Base-by-base conservation (phyloP, 2,329 filamentous ascomycete genomes). In the Phialophora expanda region DNA sequence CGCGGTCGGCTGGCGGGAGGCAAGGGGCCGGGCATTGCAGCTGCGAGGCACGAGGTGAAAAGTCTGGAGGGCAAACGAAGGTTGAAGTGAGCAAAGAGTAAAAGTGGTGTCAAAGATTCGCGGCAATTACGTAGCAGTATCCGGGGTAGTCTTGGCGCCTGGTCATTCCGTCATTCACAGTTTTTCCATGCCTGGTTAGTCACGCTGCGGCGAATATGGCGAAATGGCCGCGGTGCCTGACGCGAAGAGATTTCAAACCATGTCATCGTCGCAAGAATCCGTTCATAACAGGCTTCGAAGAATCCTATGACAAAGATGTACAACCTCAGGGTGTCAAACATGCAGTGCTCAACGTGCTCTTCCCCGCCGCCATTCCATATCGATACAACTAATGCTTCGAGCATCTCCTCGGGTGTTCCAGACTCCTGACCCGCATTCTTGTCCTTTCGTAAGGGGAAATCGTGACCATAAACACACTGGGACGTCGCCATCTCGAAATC, bases 61-160 rank as follows among this genome's bases (percentile, higher is more conserved):
- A 61, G 24, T 22, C 14, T 61, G 30, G 30, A 50, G 12, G 50
- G 48, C 58, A 51, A 32, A 4, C 20, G 26, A 32, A 50, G 57
- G 14, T 51, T 20, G 20, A n/a, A 54, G 28, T 38, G 46, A 61
- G 20, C 38, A 44, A 44, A 44, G 38, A 44, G 38, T 44, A 44
- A 44, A 44, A 61, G 66, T 68, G 59, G 56, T 68, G 66, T 68
- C 66, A 68, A 53, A 34, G 56, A 28, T 41, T 63, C 56, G 48
- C 41, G 61, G 50, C 51, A 38, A 68, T 68, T 68, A 68, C 66
- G 66, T 68, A 68, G 61, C 55, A 56, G 30, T 55, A 64, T 65
- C 64, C 51, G 57, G 51, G 61, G 61, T 48, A 66, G 51, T 1
- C 24, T 24, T 56, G 51, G 53, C 53, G 12, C 38, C 38, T 26